Conservation (phyloP, 345 rosid genomes). For the Moringa oleifera region DNA sequence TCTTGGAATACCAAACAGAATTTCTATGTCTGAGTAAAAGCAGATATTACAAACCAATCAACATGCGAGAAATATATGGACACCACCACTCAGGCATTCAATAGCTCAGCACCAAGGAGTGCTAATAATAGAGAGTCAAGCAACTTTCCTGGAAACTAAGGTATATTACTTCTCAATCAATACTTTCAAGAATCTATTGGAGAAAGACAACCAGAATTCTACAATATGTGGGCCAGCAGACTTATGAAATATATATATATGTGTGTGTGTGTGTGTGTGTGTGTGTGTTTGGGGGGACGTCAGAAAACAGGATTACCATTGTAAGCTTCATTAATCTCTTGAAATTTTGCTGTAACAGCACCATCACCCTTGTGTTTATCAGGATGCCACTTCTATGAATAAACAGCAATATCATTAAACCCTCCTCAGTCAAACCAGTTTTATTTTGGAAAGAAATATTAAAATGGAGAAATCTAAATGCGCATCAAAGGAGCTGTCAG, state of each 20-base stretch:
- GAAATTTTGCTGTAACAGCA: slow-evolving; percentile 62
- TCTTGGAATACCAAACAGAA: neutral
- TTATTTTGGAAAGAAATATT: slow-evolving; percentile 4
- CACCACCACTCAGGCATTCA: neutral
- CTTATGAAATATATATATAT: too few relatives aligned
- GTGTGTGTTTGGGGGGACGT: too few relatives aligned
- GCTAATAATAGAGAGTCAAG: neutral
- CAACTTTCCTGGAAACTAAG: neutral
- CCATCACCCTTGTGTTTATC: slow-evolving; percentile 75
- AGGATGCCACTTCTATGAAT: slow-evolving; percentile 74
- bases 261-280: too few relatives aligned
- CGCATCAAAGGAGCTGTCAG: slow-evolving; percentile 20
- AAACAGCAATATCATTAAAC: slow-evolving; percentile 14
- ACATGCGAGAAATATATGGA: neutral
- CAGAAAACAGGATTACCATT: slow-evolving; percentile 32
- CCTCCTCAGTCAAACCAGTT: slow-evolving; percentile 6
- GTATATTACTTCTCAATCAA: neutral
- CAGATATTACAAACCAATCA: neutral
- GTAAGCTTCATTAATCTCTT: slow-evolving; percentile 83
- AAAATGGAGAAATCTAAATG: slow-evolving; percentile 12
- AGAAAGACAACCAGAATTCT: neutral
- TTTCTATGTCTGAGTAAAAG: neutral
- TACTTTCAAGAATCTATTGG: neutral
- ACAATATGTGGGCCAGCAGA: neutral
- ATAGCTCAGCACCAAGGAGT: neutral